These are phyloP conservation scores for Pisolithus albus DNA, from an alignment of 768 basidiomycete species.

Conservation along the genomic window DNA sequence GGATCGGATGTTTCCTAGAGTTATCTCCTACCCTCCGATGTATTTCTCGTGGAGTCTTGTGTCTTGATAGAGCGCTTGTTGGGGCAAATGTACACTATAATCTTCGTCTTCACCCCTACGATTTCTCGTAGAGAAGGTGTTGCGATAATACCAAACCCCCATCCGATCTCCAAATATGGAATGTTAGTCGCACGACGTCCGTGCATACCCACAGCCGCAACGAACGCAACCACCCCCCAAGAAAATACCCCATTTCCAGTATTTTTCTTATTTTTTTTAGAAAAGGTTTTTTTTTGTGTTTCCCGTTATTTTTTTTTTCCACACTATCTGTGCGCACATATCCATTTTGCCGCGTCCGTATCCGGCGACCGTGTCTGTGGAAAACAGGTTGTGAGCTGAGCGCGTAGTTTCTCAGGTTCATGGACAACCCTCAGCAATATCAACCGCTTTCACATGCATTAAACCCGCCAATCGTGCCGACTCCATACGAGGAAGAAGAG, in stretches of 20 bases:
- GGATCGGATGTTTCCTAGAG: background rate
- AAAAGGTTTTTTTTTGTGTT: background rate
- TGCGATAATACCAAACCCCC: background rate
- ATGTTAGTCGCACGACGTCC: too few species aligned
- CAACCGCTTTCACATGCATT: constrained; percentile 77
- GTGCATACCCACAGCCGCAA: background rate
- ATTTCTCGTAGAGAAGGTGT: background rate
- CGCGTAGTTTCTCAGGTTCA: constrained; percentile 6
- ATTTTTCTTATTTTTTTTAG: background rate
- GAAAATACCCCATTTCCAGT: background rate
- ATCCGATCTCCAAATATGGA: background rate
- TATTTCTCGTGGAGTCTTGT: background rate
- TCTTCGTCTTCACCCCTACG: background rate
- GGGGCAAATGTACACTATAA: background rate
- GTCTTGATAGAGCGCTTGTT: background rate
- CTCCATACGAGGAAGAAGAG: constrained; percentile 45
- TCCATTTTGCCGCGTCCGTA: background rate
- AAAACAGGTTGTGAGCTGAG: background rate
- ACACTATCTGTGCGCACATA: background rate
- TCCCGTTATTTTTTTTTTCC: background rate
- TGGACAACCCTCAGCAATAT: constrained; percentile 74
- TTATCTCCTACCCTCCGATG: background rate
- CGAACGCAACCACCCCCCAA: constrained; percentile 1
- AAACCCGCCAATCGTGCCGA: constrained; percentile 41
- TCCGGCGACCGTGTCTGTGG: constrained; percentile 1